These are phyloP conservation scores for Chionographis japonica DNA, from an alignment of 106 monocot species.

Conservation along the genomic window DNA sequence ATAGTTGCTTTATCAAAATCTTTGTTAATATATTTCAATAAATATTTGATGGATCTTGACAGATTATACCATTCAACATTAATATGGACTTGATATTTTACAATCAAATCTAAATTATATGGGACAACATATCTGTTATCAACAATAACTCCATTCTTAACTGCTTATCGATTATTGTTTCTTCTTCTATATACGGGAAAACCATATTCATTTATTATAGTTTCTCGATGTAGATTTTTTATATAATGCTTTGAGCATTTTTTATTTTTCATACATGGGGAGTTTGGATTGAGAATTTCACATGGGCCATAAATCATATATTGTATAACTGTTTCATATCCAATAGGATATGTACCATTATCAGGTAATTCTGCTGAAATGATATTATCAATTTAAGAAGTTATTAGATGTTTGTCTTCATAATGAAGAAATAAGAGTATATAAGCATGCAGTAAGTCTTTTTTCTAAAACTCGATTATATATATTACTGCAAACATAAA, in stretches of 20 bases:
- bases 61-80: conserved; percentile 17
- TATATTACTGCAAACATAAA: background rate
- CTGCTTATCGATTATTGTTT: background rate
- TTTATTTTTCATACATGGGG: conserved; percentile 13
- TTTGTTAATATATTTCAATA: conserved; percentile 17
- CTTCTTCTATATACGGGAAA: conserved; percentile 9
- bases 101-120: background rate
- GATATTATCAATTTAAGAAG: background rate
- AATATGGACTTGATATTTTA: conserved; percentile 12
- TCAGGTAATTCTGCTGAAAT: conserved; percentile 25
- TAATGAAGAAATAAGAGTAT: background rate
- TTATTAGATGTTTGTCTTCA: background rate
- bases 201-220: conserved; percentile 6
- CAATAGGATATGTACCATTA: background rate
- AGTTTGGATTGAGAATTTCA: background rate
- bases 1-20: conserved; percentile 3
- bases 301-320: conserved; percentile 20
- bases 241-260: conserved; percentile 20
- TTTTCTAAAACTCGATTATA: conserved; percentile 22
- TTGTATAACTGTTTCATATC: background rate
- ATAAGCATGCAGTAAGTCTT: conserved; percentile 16
- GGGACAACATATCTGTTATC: conserved; percentile 16
- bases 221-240: conserved; percentile 1
- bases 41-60: conserved; percentile 5
- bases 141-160: background rate